Conservation (phyloP, 257 asterid genomes). For the Cinchona pubescens region DNA sequence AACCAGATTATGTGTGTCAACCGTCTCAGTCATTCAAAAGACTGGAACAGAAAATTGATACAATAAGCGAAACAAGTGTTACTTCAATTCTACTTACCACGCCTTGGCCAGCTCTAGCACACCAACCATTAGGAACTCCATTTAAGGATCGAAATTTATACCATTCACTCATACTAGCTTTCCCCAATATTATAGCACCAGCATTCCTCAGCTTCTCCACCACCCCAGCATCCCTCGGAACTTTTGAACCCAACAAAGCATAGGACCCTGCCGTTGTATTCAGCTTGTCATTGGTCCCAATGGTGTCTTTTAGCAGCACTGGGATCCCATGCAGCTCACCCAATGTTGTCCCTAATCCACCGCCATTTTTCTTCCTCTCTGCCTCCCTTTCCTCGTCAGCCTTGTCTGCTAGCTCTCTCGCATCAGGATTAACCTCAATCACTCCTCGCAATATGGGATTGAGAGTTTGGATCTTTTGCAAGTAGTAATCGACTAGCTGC, state of each 20-base stretch:
- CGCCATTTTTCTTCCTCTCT: not conserved
- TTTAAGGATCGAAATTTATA: conserved; percentile 44
- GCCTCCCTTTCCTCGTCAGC: conserved; percentile 42
- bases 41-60: no score
- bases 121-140: conserved; percentile 61
- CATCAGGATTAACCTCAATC: conserved; percentile 72
- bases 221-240: conserved; percentile 59
- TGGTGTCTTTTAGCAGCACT: conserved; percentile 58
- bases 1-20: no score
- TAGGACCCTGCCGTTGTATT: conserved; percentile 62
- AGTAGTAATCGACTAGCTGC: conserved; percentile 22
- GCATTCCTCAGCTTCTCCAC: conserved; percentile 57
- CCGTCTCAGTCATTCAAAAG: no score
- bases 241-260: conserved; percentile 56
- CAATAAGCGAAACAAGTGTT: no score
- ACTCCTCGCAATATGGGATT: conserved; percentile 57
- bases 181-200: conserved; percentile 68
- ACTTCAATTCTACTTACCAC: conserved; percentile 37
- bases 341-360: not conserved
- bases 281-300: conserved; percentile 55
- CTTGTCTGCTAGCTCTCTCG: conserved; percentile 42
- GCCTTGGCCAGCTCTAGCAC: conserved; percentile 65
- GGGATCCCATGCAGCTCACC: conserved; percentile 66
- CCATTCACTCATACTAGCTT: conserved; percentile 79
- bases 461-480: conserved; percentile 43